These are phyloP conservation scores for Fusarium sp. DNA, from an alignment of 2,329 filamentous ascomycete genomes.

Conservation along the genomic window DNA sequence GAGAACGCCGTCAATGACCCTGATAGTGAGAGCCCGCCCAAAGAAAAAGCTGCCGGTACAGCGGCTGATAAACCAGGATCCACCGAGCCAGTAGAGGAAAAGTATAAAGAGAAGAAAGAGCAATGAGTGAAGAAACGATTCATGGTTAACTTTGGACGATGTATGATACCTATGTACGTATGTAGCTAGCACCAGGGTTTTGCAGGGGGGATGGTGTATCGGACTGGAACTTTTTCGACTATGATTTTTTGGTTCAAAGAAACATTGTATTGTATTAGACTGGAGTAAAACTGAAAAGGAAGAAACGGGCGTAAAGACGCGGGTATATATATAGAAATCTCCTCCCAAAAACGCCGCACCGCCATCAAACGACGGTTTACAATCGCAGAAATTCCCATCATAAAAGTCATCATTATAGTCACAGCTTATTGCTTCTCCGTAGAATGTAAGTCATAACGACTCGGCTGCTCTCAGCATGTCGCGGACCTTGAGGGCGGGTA, in stretches of 20 bases:
- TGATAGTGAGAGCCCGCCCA: slow-evolving; percentile 19
- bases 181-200: slow-evolving; percentile 6
- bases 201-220: slow-evolving; percentile 18
- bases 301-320: slow-evolving; percentile 38
- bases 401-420: slow-evolving; percentile 13
- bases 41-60: slow-evolving; percentile 30
- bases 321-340: slow-evolving; percentile 48
- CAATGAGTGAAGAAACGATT: slow-evolving; percentile 35
- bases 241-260: slow-evolving; percentile 4
- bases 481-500: slow-evolving; percentile 43
- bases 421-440: background rate
- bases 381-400: slow-evolving; percentile 38
- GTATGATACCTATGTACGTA: slow-evolving; percentile 45
- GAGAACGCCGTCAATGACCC: slow-evolving; percentile 62
- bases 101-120: slow-evolving; percentile 34
- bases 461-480: slow-evolving; percentile 34
- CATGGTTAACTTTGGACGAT: slow-evolving; percentile 34
- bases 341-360: slow-evolving; percentile 40
- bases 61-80: slow-evolving; percentile 25
- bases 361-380: slow-evolving; percentile 14
- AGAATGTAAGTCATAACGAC: slow-evolving; percentile 42
- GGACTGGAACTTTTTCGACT: slow-evolving; percentile 7
- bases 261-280: slow-evolving; percentile 36
- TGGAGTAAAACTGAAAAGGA: slow-evolving; percentile 26
- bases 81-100: slow-evolving; percentile 29